These are phyloP conservation scores for Corylus americana DNA, from an alignment of 306 rosid genomes.

Conservation along the genomic window DNA sequence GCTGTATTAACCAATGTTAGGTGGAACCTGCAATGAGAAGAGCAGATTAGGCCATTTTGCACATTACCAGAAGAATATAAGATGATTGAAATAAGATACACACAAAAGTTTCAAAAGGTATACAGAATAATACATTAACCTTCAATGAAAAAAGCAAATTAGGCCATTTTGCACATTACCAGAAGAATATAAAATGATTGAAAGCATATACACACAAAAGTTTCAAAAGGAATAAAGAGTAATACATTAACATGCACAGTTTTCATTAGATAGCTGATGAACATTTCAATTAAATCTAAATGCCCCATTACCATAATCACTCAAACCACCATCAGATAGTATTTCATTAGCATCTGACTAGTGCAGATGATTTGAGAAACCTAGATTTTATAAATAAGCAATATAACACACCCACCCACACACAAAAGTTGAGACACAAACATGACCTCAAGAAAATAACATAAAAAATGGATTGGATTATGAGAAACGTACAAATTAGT, in stretches of 20 bases:
- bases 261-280: background rate
- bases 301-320: background rate
- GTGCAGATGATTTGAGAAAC: background rate
- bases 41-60: constrained; percentile 23
- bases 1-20: constrained; percentile 83
- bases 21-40: constrained; percentile 65
- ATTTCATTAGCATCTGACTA: constrained; percentile 2
- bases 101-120: background rate
- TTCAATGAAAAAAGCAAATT: background rate
- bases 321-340: constrained; percentile 15
- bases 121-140: background rate
- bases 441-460: background rate
- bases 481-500: constrained; percentile 59
- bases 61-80: constrained; percentile 10
- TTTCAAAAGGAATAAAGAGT: background rate
- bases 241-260: background rate
- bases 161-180: constrained; percentile 19
- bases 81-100: background rate
- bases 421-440: background rate
- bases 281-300: constrained; percentile 18
- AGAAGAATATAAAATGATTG: background rate
- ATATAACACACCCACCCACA: background rate
- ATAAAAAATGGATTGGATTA: background rate
- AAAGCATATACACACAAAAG: background rate
- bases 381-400: background rate